Percentiles rank a stretch among this genome's conserved stretches.
phyloP scores from a whole-genome alignment of 1,284 basidiomycete genomes.

The Cystobasidiaceae sp. region DNA sequence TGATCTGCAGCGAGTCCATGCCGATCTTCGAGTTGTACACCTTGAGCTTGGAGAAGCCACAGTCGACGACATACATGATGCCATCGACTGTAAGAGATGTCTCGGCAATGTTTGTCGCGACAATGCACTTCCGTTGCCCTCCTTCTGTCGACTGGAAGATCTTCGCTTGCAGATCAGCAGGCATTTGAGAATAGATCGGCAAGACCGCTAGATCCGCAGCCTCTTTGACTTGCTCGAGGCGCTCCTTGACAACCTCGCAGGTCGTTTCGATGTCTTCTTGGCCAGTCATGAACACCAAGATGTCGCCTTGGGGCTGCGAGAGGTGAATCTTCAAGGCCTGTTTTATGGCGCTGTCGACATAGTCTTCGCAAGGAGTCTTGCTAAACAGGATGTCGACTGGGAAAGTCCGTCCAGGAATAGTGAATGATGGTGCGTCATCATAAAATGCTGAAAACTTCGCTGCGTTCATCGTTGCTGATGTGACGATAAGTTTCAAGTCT shows the following conservation, averaged over 20 bases:
- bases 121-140: constrained; percentile 91
- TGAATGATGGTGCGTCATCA: constrained; percentile 89
- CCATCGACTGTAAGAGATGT: constrained; percentile 97
- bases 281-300: constrained; percentile 98
- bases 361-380: constrained; percentile 97
- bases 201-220: constrained; percentile 78
- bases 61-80: constrained; percentile 93
- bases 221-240: constrained; percentile 83
- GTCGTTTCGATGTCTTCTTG: constrained; percentile 98
- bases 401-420: constrained; percentile 96
- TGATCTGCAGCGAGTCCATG: constrained; percentile 98
- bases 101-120: constrained; percentile 98
- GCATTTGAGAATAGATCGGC: constrained; percentile 99
- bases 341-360: constrained; percentile 96
- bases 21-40: constrained; percentile 99
- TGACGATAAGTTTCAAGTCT: constrained; percentile 93
- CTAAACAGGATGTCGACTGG: constrained; percentile 94
- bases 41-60: constrained; percentile 95
- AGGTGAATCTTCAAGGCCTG: constrained; percentile 95
- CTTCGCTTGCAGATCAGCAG: constrained; percentile 94
- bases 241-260: constrained; percentile 88
- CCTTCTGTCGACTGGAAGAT: constrained; percentile 94
- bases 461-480: constrained; percentile 98
- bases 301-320: constrained; percentile 87
- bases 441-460: constrained; percentile 97